phyloP scores from a whole-genome alignment of 2,329 filamentous ascomycete genomes.

The Apiospora rasikravindrae region DNA sequence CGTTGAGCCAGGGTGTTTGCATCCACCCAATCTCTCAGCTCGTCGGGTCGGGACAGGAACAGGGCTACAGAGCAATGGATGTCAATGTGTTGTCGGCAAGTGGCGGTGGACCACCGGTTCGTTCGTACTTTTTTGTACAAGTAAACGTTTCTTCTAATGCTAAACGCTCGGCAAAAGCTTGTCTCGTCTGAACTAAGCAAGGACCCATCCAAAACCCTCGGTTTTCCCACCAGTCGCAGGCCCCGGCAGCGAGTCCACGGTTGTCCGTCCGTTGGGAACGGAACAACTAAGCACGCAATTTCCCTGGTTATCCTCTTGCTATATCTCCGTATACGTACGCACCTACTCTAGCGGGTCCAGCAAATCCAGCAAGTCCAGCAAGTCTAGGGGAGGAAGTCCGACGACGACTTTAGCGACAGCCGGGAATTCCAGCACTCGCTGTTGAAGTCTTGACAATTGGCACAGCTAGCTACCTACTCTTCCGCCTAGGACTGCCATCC shows the following conservation, averaged over 20 bases:
- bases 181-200: neutral
- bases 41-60: neutral
- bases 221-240: constrained; percentile 1
- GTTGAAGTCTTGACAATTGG: neutral
- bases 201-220: neutral
- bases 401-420: neutral
- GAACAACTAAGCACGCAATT: neutral
- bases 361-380: no score
- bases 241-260: neutral
- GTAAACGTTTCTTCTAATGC: neutral
- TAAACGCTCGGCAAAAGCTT: constrained; percentile 5
- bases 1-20: neutral
- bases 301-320: neutral
- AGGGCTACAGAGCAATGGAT: neutral
- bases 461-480: neutral
- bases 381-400: no score
- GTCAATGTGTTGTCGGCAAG: no score
- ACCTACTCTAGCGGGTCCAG: neutral
- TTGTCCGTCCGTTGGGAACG: neutral
- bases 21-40: neutral
- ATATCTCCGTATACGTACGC: neutral
- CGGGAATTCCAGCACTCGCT: no score
- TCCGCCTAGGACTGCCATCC: neutral
- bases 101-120: neutral
- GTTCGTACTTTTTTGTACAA: neutral